Conservation (phyloP, 2,329 filamentous ascomycete genomes). For the Pseudopyricularia cyperi region DNA sequence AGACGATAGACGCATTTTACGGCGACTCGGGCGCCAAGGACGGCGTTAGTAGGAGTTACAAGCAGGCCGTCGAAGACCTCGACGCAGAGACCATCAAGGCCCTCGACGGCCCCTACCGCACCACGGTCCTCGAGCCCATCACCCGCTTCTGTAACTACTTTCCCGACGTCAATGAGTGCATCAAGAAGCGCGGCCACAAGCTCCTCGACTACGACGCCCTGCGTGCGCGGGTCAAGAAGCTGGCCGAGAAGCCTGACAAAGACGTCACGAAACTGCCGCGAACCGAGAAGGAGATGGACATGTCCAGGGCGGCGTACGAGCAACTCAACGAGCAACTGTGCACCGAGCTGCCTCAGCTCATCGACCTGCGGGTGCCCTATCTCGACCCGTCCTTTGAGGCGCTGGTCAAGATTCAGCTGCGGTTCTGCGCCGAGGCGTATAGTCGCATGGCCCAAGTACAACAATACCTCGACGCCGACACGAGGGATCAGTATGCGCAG, state of each 20-base stretch:
- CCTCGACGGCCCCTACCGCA: constrained; percentile 86
- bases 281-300: constrained; percentile 90
- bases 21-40: constrained; percentile 90
- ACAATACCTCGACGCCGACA: constrained; percentile 93
- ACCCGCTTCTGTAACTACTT: constrained; percentile 96
- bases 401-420: constrained; percentile 93
- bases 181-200: constrained; percentile 98
- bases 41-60: constrained; percentile 92
- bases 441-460: constrained; percentile 97
- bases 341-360: constrained; percentile 84
- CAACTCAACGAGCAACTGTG: constrained; percentile 95
- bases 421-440: constrained; percentile 97
- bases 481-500: constrained; percentile 87
- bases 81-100: constrained; percentile 98
- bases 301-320: constrained; percentile 87
- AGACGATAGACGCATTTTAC: constrained; percentile 99
- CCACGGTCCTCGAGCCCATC: constrained; percentile 91
- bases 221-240: constrained; percentile 89
- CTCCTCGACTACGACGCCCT: constrained; percentile 95
- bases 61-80: constrained; percentile 93
- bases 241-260: constrained; percentile 97
- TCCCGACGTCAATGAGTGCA: constrained; percentile 95
- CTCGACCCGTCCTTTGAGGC: constrained; percentile 95
- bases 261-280: constrained; percentile 87
- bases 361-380: constrained; percentile 93